Base-by-base conservation (phyloP, 1,284 basidiomycete species). In the Takashimella tepidaria region DNA sequence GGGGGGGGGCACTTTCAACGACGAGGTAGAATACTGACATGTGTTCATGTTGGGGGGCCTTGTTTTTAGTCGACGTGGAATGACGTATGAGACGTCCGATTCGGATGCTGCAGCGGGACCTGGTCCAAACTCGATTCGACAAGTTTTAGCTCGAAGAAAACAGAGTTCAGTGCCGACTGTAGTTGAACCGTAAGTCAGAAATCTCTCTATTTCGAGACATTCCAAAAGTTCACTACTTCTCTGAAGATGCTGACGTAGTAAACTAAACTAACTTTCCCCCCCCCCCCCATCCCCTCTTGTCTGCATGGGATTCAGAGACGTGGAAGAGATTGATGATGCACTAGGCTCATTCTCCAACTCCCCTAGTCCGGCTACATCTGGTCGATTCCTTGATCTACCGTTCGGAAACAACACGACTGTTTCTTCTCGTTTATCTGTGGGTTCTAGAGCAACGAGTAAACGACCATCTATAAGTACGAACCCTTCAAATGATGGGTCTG, bases 71-170 rank as follows among this genome's bases (percentile, higher is more conserved):
- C 57, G 67, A 11, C 45, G 55, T 41, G 50, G 50, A 1, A 56
- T 58, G 4, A 42, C 50, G 11, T 64, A 69, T 47, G 72, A 72
- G 47, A 70, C 70, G 2, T 69, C 67, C 1, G 72, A 72, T 47
- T 71, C 69, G 1, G 72, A 73, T 24, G 60, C 58, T 21, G 62
- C 54, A 6, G 54, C 43, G 50, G 64, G 49, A 50, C 59, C 47
- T 49, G 62, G 61, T 16, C 58, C 62, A 1, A 54, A 48, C 43
- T 59, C 50, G 23, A 26, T 66, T 13, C 54, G 51, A 19, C 47
- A 61, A 22, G n/a, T 51, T 2, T 44, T 65, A 24, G 45, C 50
- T 25, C 53, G 58, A 41, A 59, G 50, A 27, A 61, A 56, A 40
- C 63, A 59, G 42, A 60, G 44, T 25, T 57, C 48, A 2, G 65